Base-by-base conservation (phyloP, 2,329 filamentous ascomycete species). In the Aspergillus arachidicola region DNA sequence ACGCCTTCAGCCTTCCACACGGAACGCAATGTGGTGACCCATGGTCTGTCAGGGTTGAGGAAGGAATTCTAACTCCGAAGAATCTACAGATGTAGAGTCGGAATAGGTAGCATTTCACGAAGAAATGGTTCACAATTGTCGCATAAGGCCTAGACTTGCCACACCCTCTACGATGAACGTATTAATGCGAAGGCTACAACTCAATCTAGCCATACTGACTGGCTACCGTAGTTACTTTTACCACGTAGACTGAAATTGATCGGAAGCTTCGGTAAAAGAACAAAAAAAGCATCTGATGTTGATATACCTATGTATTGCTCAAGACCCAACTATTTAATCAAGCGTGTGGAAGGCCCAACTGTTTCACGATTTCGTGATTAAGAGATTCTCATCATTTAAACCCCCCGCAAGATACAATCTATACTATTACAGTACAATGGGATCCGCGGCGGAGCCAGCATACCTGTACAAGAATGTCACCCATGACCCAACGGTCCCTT, bases 381-480 rank as follows among this genome's bases (percentile, higher is more conserved):
- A n/a, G 7, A n/a, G 19, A 19, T 41, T 41, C 19, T n/a, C 38
- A 41, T 19, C 6, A n/a, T n/a, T 41, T 3, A 41, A n/a, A n/a
- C 16, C 16, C 38, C 1, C 7, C 43, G 12, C 23, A 57, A 16
- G 28, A 19, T 30, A n/a, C 9, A 12, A 26, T 10, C 19, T 41
- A 10, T 12, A 36, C 36, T 19, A 56, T 56, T 5, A 26, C 32
- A 34, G 32, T 34, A 34, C 28, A 38, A 60, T 60, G 58, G 48
- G 58, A 21, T 60, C 58, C 50, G 38, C 14, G 2, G 58, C 32
- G 41, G 58, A 60, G 50, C 48, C 58, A 45, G 50, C 50, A 12
- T 60, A 60, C 21, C 48, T 60, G 26, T 60, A 60, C 58, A 55
- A 60, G 38, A 55, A 23, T 21, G 50, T 60, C 3, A 19, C 23